Evolutionary conservation across 441 rosid genomes (phyloP), one percentile per base, ranked within the genome.

Genomic region (Manihot esculenta): DNA sequence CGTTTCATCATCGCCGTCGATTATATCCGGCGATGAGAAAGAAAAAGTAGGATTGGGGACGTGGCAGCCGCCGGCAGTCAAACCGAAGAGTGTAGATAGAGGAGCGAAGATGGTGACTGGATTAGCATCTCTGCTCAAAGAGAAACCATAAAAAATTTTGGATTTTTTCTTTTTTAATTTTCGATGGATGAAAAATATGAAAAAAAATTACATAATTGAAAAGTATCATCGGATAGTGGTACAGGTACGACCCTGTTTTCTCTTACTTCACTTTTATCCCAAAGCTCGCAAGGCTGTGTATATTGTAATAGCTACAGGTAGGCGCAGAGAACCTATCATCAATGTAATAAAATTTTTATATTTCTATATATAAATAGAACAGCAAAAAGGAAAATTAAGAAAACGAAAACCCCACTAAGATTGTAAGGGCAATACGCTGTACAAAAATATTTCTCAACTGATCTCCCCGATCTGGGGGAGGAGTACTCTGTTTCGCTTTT

Each of bases 21-120:
- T 35, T 47, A 21, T 11, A 41, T 8, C 54, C 55, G 74, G 68
- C 10, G 73, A 24, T 12, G 54, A 48, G 24, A 12, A 33, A 45
- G 56, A 18, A 14, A 42, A 27, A 72, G 72, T 54, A 74, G 74
- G 75, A 5, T 35, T 24, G 56, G 66, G 27, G 55, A 27, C 77
- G 20, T 88, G 91, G 93, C 85, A 83, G 60, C 90, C 81, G 53
- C 90, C 89, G 82, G 85, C 84, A 65, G 70, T 86, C 58, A 86
- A 79, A 79, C 84, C 83, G 68, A 88, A 84, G 79, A 69, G 84
- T 68, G 79, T 74, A 56, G 90, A 87, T 75, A 83, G 81, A 75
- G 86, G 91, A 76, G 78, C 85, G 64, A 88, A 85, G 84, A 75
- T 87, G 38, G 94, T 90, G 79, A 88, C 94, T 76, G 98, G 98